Conservation (phyloP, 2,329 filamentous ascomycete species). For the Calonectria montana region DNA sequence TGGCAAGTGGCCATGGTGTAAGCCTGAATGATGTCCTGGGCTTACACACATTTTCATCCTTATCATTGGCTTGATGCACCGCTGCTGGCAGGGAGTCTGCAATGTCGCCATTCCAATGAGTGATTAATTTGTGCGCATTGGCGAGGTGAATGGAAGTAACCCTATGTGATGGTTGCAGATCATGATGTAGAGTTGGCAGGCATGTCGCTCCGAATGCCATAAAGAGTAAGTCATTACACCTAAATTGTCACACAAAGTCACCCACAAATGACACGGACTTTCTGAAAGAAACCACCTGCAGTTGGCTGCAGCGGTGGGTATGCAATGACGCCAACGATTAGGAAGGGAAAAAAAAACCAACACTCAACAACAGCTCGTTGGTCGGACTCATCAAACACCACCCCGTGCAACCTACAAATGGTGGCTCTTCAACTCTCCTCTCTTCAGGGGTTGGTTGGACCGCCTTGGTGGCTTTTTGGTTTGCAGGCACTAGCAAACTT, state of each 20-base stretch:
- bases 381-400: neutral
- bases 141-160: slow-evolving; percentile 15
- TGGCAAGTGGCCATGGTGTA: neutral
- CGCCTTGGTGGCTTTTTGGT: slow-evolving; percentile 6
- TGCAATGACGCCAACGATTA: no score
- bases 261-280: neutral
- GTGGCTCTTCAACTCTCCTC: neutral
- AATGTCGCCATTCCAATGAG: neutral
- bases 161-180: slow-evolving; percentile 4
- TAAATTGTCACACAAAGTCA: neutral
- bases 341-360: neutral
- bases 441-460: slow-evolving; percentile 14
- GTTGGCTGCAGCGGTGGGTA: neutral
- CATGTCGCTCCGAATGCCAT: neutral
- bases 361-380: neutral
- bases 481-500: slow-evolving; percentile 6
- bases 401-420: neutral
- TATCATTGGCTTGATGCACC: neutral
- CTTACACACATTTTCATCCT: neutral
- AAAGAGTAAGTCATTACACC: neutral
- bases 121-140: slow-evolving; percentile 9
- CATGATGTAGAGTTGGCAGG: slow-evolving; percentile 1
- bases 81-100: neutral
- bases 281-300: neutral
- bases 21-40: neutral